Evolutionary conservation across 108 stramenopile genomes (phyloP).

Genomic region (Bacterosira constricta): DNA sequence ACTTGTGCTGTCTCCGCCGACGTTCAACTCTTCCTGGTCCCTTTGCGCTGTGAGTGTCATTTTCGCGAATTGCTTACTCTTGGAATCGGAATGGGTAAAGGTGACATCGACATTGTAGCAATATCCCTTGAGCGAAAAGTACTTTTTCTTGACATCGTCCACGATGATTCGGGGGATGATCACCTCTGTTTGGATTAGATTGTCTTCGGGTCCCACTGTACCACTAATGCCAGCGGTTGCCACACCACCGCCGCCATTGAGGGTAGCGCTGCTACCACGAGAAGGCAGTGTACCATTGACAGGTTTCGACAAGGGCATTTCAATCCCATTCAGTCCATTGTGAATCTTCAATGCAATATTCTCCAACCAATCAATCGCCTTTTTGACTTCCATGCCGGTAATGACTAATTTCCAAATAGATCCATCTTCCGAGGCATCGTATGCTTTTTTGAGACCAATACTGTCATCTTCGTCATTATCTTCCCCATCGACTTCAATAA

Average conservation of each 20-base stretch:
- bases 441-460: slow-evolving; percentile 32
- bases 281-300: too few species aligned
- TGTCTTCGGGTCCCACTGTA: too few species aligned
- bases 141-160: slow-evolving; percentile 62
- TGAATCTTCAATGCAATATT: slow-evolving; percentile 39
- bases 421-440: slow-evolving; percentile 66
- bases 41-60: slow-evolving; percentile 50
- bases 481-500: not conserved
- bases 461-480: slow-evolving; percentile 30
- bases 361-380: slow-evolving; percentile 64
- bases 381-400: slow-evolving; percentile 57
- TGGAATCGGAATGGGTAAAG: slow-evolving; percentile 78
- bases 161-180: slow-evolving; percentile 74
- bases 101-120: slow-evolving; percentile 65
- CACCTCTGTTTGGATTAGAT: slow-evolving; percentile 51
- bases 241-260: too few species aligned
- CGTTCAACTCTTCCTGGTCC: too few species aligned
- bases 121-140: slow-evolving; percentile 57
- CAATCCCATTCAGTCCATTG: slow-evolving; percentile 18
- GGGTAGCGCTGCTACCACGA: too few species aligned
- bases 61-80: slow-evolving; percentile 83
- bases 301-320: too few species aligned
- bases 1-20: too few species aligned
- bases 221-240: not conserved
- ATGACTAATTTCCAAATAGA: slow-evolving; percentile 78